phyloP scores from a whole-genome alignment of 805 yeast genomes.

The Kodamaea neixiangensis region DNA sequence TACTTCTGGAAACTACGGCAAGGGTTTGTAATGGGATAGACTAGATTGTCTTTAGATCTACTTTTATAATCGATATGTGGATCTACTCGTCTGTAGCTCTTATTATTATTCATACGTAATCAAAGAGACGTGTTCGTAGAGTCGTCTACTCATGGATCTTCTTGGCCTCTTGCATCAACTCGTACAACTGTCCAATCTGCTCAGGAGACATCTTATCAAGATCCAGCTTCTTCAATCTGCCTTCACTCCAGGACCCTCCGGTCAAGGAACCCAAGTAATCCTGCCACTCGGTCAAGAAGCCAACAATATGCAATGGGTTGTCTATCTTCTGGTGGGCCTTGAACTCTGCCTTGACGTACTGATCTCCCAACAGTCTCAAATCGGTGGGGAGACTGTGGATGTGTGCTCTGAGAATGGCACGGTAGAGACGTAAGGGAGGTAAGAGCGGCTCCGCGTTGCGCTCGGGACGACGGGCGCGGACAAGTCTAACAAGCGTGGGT shows the following conservation, averaged over 20 bases:
- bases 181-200: constrained; percentile 79
- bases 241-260: constrained; percentile 44
- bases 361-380: constrained; percentile 81
- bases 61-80: no score
- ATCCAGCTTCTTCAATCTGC: constrained; percentile 57
- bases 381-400: constrained; percentile 58
- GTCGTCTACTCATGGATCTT: constrained; percentile 11
- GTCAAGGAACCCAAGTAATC: constrained; percentile 65
- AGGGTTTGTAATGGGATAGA: no score
- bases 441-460: constrained; percentile 50
- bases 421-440: constrained; percentile 81
- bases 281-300: constrained; percentile 94
- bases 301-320: constrained; percentile 91
- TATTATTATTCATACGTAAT: no score
- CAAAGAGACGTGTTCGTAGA: no score
- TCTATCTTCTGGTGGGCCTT: constrained; percentile 77
- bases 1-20: constrained; percentile 80
- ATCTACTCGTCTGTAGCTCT: no score
- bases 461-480: constrained; percentile 44
- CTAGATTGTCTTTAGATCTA: no score
- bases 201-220: constrained; percentile 87
- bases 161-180: constrained; percentile 74
- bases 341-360: constrained; percentile 88
- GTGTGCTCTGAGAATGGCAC: constrained; percentile 83
- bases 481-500: constrained; percentile 35